Evolutionary conservation across 2,329 filamentous ascomycete genomes (phyloP).

Genomic region (Colletotrichum eremochloae): DNA sequence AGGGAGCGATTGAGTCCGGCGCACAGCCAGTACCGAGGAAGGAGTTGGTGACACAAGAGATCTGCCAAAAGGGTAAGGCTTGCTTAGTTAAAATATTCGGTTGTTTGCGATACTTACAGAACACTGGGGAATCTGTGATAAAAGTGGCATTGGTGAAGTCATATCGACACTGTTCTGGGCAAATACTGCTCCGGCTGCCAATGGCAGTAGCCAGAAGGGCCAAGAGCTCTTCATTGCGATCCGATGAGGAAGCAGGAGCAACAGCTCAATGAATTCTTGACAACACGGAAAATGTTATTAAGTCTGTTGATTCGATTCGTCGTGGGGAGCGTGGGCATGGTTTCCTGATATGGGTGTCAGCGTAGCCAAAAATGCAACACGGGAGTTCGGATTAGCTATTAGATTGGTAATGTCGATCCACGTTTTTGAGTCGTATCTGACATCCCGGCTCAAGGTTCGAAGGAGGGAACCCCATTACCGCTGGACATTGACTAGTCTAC

Average conservation of each 20-base stretch:
- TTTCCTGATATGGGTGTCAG: conserved; percentile 15
- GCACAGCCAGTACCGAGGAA: conserved; percentile 14
- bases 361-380: conserved; percentile 3
- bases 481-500: conserved; percentile 12
- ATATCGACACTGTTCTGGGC: not conserved
- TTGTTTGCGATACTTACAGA: conserved; percentile 1
- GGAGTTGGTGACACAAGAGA: conserved; percentile 8
- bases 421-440: not conserved
- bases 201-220: conserved; percentile 28
- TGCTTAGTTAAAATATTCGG: accelerated
- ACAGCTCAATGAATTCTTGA: not conserved
- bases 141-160: conserved; percentile 16
- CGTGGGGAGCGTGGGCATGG: conserved; percentile 25
- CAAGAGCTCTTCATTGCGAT: conserved; percentile 27
- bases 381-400: not conserved
- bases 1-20: conserved; percentile 20
- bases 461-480: conserved; percentile 12
- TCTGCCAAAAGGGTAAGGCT: not conserved
- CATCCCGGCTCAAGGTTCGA: conserved; percentile 8
- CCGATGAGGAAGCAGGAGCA: not conserved
- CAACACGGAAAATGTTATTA: not conserved
- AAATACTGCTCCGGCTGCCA: conserved; percentile 14
- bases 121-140: conserved; percentile 27
- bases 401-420: conserved; percentile 23
- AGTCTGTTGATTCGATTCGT: not conserved